A percentile compares a stretch with the other conserved stretches of the same genome.
Conservation (phyloP, 2,329 filamentous ascomycete species). For the Drechslera avenae region DNA sequence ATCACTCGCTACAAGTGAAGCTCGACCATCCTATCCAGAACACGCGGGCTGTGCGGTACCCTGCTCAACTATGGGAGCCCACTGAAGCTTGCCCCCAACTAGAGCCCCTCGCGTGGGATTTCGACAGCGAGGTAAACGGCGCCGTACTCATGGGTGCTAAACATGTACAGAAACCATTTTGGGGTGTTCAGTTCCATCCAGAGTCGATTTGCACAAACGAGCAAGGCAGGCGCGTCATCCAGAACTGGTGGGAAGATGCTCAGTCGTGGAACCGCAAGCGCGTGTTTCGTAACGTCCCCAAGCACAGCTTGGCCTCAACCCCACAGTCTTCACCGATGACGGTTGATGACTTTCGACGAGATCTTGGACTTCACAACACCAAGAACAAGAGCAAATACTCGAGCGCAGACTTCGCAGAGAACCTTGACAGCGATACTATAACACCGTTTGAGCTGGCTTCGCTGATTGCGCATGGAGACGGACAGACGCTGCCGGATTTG, state of each 20-base stretch:
- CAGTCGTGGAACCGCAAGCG: conserved; percentile 56
- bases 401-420: conserved; percentile 7
- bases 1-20: conserved; percentile 67
- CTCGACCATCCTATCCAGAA: conserved; percentile 43
- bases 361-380: conserved; percentile 20
- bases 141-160: conserved; percentile 77
- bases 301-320: conserved; percentile 13
- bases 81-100: conserved; percentile 45
- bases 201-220: conserved; percentile 84
- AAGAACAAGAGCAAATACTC: conserved; percentile 12
- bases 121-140: conserved; percentile 54
- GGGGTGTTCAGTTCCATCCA: conserved; percentile 89
- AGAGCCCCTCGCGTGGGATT: conserved; percentile 56
- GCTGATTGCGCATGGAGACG: conserved; percentile 37
- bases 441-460: conserved; percentile 31
- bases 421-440: conserved; percentile 20
- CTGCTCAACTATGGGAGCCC: conserved; percentile 48
- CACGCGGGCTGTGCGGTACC: conserved; percentile 44
- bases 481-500: conserved; percentile 25
- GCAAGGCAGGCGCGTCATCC: conserved; percentile 67
- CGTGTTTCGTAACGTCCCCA: conserved; percentile 15
- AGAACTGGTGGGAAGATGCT: conserved; percentile 76
- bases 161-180: conserved; percentile 73
- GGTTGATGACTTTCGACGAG: conserved; percentile 23
- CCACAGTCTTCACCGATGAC: conserved; percentile 24